Conservation (phyloP, 495 filamentous ascomycete species). For the Penicillium silybi region DNA sequence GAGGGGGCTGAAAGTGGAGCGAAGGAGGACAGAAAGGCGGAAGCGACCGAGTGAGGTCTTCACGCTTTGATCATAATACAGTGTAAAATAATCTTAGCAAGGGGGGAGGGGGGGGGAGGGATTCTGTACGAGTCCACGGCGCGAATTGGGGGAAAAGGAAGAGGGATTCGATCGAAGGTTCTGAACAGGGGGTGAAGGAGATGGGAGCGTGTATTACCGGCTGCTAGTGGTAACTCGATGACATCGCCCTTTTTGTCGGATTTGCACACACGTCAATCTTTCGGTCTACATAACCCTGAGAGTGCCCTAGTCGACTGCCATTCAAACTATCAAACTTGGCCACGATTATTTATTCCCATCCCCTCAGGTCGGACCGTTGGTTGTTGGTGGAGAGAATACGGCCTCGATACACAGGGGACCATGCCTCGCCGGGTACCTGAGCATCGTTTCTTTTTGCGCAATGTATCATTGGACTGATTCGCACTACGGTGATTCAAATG, state of each 20-base stretch:
- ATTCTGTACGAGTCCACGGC: conserved; percentile 9
- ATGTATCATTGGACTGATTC: neutral
- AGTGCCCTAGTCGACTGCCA: too few species aligned
- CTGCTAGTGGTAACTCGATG: neutral
- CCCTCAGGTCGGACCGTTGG: neutral
- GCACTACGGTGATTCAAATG: neutral
- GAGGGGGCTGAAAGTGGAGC: conserved; percentile 18
- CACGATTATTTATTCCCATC: neutral
- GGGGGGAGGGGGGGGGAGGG: conserved; percentile 3
- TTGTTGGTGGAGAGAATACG: conserved; percentile 2
- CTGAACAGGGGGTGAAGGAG: conserved; percentile 13
- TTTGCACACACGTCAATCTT: neutral
- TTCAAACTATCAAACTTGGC: neutral
- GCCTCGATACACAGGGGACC: neutral
- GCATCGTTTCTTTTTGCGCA: neutral
- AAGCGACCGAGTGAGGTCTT: conserved; percentile 18
- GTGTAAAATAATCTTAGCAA: conserved; percentile 7
- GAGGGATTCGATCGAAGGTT: conserved; percentile 17
- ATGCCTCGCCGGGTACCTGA: neutral
- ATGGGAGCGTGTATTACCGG: neutral
- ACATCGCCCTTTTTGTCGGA: neutral
- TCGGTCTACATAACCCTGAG: too few species aligned
- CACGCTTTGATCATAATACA: conserved; percentile 22
- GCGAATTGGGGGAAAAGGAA: conserved; percentile 10
- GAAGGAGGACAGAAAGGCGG: conserved; percentile 10